Base-by-base conservation (phyloP, 1,284 basidiomycete species). In the Pseudozyma flocculosa region DNA sequence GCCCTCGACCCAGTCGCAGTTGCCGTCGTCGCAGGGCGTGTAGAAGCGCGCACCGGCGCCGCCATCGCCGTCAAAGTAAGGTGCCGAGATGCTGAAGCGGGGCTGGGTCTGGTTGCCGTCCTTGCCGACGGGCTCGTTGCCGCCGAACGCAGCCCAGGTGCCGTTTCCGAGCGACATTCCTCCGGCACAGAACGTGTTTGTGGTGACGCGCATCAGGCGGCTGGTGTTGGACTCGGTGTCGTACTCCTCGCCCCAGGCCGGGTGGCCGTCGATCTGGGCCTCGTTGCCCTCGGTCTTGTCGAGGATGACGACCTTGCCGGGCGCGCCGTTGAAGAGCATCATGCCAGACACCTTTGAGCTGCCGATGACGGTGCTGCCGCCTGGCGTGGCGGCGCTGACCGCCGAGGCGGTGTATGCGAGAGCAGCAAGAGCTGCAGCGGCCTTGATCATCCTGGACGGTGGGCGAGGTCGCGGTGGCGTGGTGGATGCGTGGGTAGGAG, bases 271-370 rank as follows among this genome's bases (percentile, higher is more conserved):
- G 44, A 68, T 43, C 15, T 43, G 24, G 17, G 50, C 42, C 1
- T 55, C 58, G 50, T 75, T 75, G 55, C 72, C 68, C 40, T 73
- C 71, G 41, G 60, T 58, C 62, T 73, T 73, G 61, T 75, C 72
- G 26, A 75, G 54, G 29, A 75, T 70, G 51, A 68, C 63, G 23
- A 72, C 72, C 43, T 72, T 69, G 30, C 58, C 47, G 17, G 64
- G 57, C 7, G 59, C 59, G 24, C 63, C 66, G 22, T 72, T 57
- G 54, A 73, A 73, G 71, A 73, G 46, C 72, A 73, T 73, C 68
- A 73, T 72, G 32, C 67, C 72, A 3, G 70, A 72, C 5, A 72
- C 72, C 11, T 48, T 34, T 3, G 70, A 70, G 21, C 67, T 54
- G 18, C 56, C 59, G 38, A 62, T 52, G 39, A 73, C 58, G 41